Evolutionary conservation across 345 rosid genomes (phyloP).

Genomic region (Brassica nigra): DNA sequence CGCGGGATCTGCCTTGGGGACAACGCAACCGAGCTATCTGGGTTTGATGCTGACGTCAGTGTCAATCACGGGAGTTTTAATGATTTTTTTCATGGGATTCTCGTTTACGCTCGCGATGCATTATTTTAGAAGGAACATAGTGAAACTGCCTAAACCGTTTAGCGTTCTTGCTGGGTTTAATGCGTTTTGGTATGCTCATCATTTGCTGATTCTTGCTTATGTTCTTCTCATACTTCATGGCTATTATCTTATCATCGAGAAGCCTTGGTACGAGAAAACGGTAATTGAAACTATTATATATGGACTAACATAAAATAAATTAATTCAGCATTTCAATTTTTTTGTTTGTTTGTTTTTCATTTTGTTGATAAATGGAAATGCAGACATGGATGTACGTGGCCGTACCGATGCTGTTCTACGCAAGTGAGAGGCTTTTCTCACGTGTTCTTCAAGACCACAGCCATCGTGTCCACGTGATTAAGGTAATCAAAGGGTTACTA

Average conservation of each 20-base stretch:
- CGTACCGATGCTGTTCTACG: constrained; percentile 61
- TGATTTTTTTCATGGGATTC: constrained; percentile 60
- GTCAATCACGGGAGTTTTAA: constrained; percentile 65
- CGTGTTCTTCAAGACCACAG: constrained; percentile 52
- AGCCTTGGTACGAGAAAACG: constrained; percentile 75
- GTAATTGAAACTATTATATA: constrained; percentile 39
- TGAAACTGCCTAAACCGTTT: constrained; percentile 69
- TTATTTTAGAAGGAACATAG: constrained; percentile 64
- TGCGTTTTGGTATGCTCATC: constrained; percentile 97
- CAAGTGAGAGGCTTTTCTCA: constrained; percentile 59
- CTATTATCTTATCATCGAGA: constrained; percentile 61
- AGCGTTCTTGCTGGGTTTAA: constrained; percentile 80
- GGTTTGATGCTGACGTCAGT: constrained; percentile 54
- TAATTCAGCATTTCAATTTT: background rate
- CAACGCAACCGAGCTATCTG: constrained; percentile 65
- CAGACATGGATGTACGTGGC: constrained; percentile 94
- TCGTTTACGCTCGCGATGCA: constrained; percentile 71
- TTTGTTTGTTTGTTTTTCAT: background rate
- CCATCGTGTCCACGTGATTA: constrained; percentile 68
- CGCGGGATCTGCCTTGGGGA: constrained; percentile 48
- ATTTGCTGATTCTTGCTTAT: constrained; percentile 73
- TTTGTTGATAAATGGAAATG: constrained; percentile 16
- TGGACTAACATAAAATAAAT: background rate
- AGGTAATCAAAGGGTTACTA: constrained; percentile 48
- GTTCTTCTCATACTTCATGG: constrained; percentile 72